A percentile compares a stretch with the other conserved stretches of the same genome.
phyloP scores from a whole-genome alignment of 2,329 filamentous ascomycete species.

The Corniculantispora saksenae region DNA sequence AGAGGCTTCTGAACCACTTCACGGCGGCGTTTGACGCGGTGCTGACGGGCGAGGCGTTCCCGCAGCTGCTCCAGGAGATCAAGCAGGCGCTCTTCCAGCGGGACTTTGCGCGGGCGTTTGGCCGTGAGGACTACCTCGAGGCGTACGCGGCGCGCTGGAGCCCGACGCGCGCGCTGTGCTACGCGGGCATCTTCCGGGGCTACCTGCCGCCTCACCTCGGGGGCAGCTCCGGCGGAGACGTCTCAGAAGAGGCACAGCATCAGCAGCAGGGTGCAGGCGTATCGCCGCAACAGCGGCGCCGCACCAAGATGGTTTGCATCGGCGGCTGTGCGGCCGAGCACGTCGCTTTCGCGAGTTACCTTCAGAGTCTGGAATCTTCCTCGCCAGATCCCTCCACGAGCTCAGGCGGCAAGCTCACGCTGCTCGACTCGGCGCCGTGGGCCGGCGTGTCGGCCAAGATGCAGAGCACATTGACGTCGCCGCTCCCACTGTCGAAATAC shows the following conservation, averaged over 20 bases:
- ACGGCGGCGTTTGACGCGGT: constrained; percentile 45
- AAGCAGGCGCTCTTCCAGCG: constrained; percentile 85
- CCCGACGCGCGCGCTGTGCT: constrained; percentile 79
- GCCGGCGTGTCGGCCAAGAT: constrained; percentile 60
- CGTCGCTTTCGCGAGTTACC: constrained; percentile 50
- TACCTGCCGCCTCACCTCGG: background rate
- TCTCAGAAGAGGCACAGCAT: too few relatives aligned
- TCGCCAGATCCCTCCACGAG: too few relatives aligned
- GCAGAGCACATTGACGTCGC: constrained; percentile 53
- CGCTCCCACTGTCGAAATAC: constrained; percentile 53
- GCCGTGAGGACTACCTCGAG: constrained; percentile 66
- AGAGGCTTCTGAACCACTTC: constrained; percentile 74
- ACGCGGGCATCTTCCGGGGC: constrained; percentile 57
- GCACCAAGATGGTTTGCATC: constrained; percentile 47
- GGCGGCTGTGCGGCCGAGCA: constrained; percentile 66
- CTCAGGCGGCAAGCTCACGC: too few relatives aligned
- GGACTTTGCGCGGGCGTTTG: constrained; percentile 82
- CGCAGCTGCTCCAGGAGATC: constrained; percentile 70
- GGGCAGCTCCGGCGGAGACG: background rate
- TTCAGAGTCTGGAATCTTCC: too few relatives aligned
- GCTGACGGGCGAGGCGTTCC: constrained; percentile 55
- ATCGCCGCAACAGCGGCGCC: constrained; percentile 23
- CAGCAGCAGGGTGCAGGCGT: background rate
- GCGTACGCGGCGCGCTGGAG: constrained; percentile 92
- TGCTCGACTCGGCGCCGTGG: constrained; percentile 88